These are phyloP conservation scores for Lasiosphaeris hirsuta DNA, from an alignment of 495 filamentous ascomycete genomes.

Conservation along the genomic window DNA sequence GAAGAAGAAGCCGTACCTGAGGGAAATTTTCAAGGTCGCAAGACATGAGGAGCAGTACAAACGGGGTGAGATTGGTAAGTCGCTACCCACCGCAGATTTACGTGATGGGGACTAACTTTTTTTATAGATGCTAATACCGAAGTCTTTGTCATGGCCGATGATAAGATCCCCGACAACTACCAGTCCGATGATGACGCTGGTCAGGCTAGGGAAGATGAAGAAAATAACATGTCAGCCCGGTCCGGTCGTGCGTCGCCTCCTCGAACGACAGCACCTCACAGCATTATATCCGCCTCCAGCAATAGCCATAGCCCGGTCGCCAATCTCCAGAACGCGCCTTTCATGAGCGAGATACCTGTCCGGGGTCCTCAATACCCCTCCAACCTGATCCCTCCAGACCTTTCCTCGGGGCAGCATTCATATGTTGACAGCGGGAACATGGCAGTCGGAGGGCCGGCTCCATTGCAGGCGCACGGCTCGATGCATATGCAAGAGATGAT, in stretches of 20 bases:
- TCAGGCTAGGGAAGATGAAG: slow-evolving; percentile 24
- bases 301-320: slow-evolving; percentile 29
- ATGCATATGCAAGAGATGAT: slow-evolving; percentile 37
- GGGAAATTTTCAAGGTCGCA: slow-evolving; percentile 67
- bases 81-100: not conserved
- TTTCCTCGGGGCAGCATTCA: slow-evolving; percentile 16
- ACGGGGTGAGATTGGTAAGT: slow-evolving; percentile 59
- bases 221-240: slow-evolving; percentile 12
- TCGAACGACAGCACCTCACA: slow-evolving; percentile 21
- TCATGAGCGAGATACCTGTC: slow-evolving; percentile 31
- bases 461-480: slow-evolving; percentile 20
- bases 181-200: slow-evolving; percentile 34
- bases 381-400: slow-evolving; percentile 27
- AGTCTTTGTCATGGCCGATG: slow-evolving; percentile 39
- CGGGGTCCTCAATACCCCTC: slow-evolving; percentile 25
- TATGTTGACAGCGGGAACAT: slow-evolving; percentile 31
- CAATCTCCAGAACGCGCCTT: slow-evolving; percentile 26
- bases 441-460: slow-evolving; percentile 17
- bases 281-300: slow-evolving; percentile 27
- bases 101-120: not conserved
- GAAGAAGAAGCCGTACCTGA: slow-evolving; percentile 46
- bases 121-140: slow-evolving; percentile 37
- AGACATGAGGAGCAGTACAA: slow-evolving; percentile 58
- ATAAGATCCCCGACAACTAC: slow-evolving; percentile 27
- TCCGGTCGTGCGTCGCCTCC: slow-evolving; percentile 25